Conservation (phyloP, 257 asterid species). For the Lavandula angustifolia region DNA sequence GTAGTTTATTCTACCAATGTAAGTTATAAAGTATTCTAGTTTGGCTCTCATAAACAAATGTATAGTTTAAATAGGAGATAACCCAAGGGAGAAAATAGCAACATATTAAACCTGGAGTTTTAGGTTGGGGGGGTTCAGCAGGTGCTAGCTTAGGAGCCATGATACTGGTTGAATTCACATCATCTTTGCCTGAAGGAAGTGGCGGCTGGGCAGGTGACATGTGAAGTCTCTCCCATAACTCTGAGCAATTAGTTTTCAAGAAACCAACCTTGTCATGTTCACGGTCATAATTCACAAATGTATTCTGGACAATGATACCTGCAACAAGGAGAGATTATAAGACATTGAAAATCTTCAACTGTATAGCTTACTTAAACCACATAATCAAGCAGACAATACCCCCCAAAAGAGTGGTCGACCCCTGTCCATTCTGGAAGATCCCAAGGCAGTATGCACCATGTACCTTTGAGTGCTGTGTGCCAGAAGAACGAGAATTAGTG, state of each 20-base stretch:
- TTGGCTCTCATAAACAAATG: constrained; percentile 8
- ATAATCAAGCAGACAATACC: constrained; percentile 49
- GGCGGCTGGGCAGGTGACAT: constrained; percentile 57
- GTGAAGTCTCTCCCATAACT: constrained; percentile 88
- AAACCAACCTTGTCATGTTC: constrained; percentile 87
- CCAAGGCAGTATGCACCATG: constrained; percentile 98
- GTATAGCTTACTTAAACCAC: constrained; percentile 24
- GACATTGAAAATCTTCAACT: background rate
- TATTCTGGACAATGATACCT: constrained; percentile 95
- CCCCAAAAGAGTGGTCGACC: constrained; percentile 96
- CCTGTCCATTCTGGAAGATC: constrained; percentile 95
- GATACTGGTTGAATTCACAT: constrained; percentile 42
- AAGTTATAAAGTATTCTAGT: background rate
- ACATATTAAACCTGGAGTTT: constrained; percentile 52
- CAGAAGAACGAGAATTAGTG: constrained; percentile 22
- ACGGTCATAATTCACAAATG: constrained; percentile 95
- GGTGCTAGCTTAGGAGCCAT: constrained; percentile 63
- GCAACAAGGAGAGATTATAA: constrained; percentile 30
- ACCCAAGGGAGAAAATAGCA: constrained; percentile 21
- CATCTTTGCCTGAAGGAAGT: constrained; percentile 40
- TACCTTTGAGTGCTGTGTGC: constrained; percentile 84
- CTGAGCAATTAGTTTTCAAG: constrained; percentile 97
- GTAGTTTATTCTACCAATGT: background rate
- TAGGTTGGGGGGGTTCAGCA: constrained; percentile 44
- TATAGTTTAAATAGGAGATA: constrained; percentile 15